Evolutionary conservation across 1,139 yeast species (phyloP), one percentile per base, ranked within the genome.

Genomic region (Pneumocystis murina): DNA sequence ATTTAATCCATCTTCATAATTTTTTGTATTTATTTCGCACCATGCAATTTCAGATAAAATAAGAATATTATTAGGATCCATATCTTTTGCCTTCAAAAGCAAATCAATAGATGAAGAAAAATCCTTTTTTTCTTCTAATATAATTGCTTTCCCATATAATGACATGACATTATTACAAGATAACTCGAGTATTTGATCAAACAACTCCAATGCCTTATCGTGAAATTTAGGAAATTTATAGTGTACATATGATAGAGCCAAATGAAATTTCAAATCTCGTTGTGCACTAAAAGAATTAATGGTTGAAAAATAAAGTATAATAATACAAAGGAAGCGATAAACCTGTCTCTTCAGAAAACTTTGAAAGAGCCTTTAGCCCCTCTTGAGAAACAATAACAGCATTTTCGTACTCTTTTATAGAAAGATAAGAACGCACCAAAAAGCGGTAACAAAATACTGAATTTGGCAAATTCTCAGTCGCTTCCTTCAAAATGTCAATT

Each of bases 161-260:
- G 33, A 28, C 55, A 48, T 48, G 28, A 48, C 55, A 48, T 48
- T 24, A 48, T 48, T 48, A 48, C 12, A 24, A 24, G 55, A 48
- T 48, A 24, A 24, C 17, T 48, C 33, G 3, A 88, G 76, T 8
- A 90, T 82, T 40, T 79, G 76, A 62, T 86, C 86, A 72, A 86
- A 92, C 36, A 90, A 75, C 61, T 82, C 82, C 59, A 87, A 72
- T 0, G 98, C 97, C 55, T 85, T 78, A 10, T 81, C 78, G 71
- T 83, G 89, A 73, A 91, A 87, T 72, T 89, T 89, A 5, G 97
- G 98, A 0, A 96, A 87, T 72, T 91, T 96, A 71, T 84, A 81
- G 71, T 87, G 86, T 0, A 95, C 88, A 70, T 89, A 87, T 0
- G 87, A 81, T 1, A 85, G 81, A 0, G 95, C 97, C 64, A 88